Evolutionary conservation across 805 yeast genomes (phyloP).

Genomic region (Myxozyma melibiosi): DNA sequence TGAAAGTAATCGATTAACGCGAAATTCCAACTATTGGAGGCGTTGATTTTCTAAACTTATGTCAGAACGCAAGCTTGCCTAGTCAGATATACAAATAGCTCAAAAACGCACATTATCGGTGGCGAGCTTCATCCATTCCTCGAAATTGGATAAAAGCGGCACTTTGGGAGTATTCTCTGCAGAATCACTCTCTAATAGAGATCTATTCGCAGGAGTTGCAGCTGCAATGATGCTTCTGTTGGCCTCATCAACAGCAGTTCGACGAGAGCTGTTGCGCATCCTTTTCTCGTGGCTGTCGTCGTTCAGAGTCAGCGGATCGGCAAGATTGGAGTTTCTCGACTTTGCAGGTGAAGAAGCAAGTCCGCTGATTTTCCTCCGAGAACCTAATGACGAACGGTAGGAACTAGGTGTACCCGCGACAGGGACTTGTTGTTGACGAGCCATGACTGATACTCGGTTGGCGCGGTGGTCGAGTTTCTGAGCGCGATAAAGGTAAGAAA

Average conservation of each 20-base stretch:
- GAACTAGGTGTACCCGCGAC: too few relatives aligned
- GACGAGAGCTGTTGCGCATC: conserved; percentile 7
- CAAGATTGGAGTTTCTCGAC: neutral
- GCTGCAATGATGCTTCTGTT: conserved; percentile 22
- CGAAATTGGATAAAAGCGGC: conserved; percentile 52
- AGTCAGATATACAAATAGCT: neutral
- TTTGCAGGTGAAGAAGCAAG: conserved; percentile 12
- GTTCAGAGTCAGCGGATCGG: conserved; percentile 9
- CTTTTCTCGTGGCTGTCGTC: conserved; percentile 28
- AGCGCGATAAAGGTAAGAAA: too few relatives aligned
- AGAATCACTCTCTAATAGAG: neutral
- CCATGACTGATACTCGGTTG: too few relatives aligned
- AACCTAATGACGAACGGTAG: neutral
- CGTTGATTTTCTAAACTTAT: conserved; percentile 71
- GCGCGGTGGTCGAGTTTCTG: too few relatives aligned
- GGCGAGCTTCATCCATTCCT: conserved; percentile 80
- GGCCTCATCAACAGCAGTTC: conserved; percentile 20
- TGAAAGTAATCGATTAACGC: conserved; percentile 91
- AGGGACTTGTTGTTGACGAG: too few relatives aligned
- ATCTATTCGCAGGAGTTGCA: conserved; percentile 1
- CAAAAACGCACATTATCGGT: conserved; percentile 56
- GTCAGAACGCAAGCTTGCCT: conserved; percentile 10
- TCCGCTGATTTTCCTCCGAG: conserved; percentile 6
- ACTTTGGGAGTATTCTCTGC: conserved; percentile 22
- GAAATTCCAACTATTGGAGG: conserved; percentile 85